A percentile compares a stretch with the other conserved stretches of the same genome.
Evolutionary conservation across 768 basidiomycete species (phyloP).

Genomic region (Artomyces pyxidatus): DNA sequence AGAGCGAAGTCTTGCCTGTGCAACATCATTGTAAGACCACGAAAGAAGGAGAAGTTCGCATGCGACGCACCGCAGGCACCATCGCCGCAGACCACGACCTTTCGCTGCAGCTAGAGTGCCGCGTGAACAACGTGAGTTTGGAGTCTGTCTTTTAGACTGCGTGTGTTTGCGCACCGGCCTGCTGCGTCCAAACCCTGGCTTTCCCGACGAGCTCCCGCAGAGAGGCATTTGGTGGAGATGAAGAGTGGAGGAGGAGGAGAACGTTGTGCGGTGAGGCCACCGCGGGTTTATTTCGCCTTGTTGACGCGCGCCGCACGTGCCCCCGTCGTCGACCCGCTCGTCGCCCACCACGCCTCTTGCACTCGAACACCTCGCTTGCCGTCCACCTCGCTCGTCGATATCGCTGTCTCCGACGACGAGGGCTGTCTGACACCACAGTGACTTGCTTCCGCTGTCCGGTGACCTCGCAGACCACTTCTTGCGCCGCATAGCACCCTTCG

Average conservation of each 20-base stretch:
- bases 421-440: too few species aligned
- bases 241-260: neutral
- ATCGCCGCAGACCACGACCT: constrained; percentile 91
- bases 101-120: constrained; percentile 37
- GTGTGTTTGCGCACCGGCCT: constrained; percentile 36
- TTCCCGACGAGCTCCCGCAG: constrained; percentile 44
- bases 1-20: constrained; percentile 71
- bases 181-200: constrained; percentile 46
- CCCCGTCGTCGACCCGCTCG: neutral
- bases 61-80: constrained; percentile 76
- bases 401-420: too few species aligned
- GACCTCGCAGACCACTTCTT: too few species aligned
- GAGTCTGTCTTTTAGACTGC: too few species aligned
- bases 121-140: neutral
- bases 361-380: too few species aligned
- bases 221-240: constrained; percentile 33
- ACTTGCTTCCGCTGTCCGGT: too few species aligned
- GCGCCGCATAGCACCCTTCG: too few species aligned
- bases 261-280: neutral
- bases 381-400: too few species aligned
- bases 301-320: neutral
- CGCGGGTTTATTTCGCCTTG: neutral
- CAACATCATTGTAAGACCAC: constrained; percentile 7
- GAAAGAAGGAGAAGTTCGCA: neutral
- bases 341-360: too few species aligned